Evolutionary conservation across 106 monocot genomes (phyloP), one percentile per base, ranked within the genome.

Genomic region (Acorus calamus): DNA sequence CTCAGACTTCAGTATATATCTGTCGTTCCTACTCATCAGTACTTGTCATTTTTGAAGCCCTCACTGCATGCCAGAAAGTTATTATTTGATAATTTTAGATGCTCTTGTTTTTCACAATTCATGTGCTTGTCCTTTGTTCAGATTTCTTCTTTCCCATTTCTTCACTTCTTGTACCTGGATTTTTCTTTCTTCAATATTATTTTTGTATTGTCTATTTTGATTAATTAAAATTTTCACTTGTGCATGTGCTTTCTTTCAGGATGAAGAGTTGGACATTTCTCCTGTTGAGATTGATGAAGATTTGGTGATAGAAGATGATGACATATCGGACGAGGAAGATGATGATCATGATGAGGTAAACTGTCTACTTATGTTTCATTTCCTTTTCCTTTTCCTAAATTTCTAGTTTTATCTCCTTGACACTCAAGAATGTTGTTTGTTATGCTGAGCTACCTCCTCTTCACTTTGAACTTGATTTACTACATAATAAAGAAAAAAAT

Each of bases 221-320:
- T 12, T 28, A 44, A 11, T 49, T 50, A 51, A 64, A 66, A 10
- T 53, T 11, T 5, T 53, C 3, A 53, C 43, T 44, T 66, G 4
- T 2, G 44, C 42, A 42, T 80, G 60, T 28, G 28, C 28, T 28
- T 28, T 28, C 28, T 28, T 28, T 28, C 57, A 92, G 91, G 92
- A 92, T 70, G 92, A 92, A 50, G 84, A 89, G 4, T 71, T 91
- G 60, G 83, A 86, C 60, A 80, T 82, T 13, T 91, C 90, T 80
- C 84, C 84, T 56, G 72, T 78, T 61, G 98, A 98, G 59, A 78
- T 98, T 59, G 98, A 88, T 76, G 83, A 98, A 59, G 67, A 76
- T 77, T 59, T 98, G 69, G 88, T 98, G 77, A 85, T 98, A 73
- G 92, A 92, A 64, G 93, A 90, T 49, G 92, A 98, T 77, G 92